Evolutionary conservation across 257 asterid genomes (phyloP).

Genomic region (Forsythia suspensa): DNA sequence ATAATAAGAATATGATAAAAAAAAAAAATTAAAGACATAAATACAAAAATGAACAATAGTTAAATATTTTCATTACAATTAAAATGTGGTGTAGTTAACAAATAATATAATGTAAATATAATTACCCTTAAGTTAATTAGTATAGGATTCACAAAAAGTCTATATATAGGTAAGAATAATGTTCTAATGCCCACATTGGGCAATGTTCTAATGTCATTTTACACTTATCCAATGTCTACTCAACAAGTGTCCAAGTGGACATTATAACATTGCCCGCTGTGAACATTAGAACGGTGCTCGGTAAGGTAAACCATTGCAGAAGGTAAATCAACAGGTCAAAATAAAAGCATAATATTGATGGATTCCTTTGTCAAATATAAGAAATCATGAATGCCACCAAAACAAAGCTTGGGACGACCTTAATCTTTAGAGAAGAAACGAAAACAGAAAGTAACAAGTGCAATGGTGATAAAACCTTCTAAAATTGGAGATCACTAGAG

Average conservation of each 20-base stretch:
- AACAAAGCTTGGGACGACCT: not conserved
- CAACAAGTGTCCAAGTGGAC: too few species aligned
- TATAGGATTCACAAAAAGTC: not conserved
- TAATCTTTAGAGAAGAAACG: not conserved
- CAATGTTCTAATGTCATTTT: too few species aligned
- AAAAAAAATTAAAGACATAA: too few species aligned
- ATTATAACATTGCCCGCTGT: too few species aligned
- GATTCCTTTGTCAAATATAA: not conserved
- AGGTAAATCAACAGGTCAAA: not conserved
- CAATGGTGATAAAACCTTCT: not conserved
- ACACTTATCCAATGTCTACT: too few species aligned
- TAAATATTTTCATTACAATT: too few species aligned
- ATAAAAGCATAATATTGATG: not conserved
- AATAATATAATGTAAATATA: too few species aligned
- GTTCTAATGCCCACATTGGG: too few species aligned
- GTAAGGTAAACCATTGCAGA: not conserved
- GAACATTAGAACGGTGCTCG: too few species aligned
- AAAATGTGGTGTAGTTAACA: too few species aligned
- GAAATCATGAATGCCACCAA: not conserved
- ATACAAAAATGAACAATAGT: too few species aligned
- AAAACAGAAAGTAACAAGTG: not conserved
- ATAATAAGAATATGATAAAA: too few species aligned
- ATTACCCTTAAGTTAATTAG: not conserved
- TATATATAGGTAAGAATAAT: not conserved
- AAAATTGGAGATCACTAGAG: not conserved